Conservation (phyloP, 2,329 filamentous ascomycete genomes). For the Epichloe aotearoae region DNA sequence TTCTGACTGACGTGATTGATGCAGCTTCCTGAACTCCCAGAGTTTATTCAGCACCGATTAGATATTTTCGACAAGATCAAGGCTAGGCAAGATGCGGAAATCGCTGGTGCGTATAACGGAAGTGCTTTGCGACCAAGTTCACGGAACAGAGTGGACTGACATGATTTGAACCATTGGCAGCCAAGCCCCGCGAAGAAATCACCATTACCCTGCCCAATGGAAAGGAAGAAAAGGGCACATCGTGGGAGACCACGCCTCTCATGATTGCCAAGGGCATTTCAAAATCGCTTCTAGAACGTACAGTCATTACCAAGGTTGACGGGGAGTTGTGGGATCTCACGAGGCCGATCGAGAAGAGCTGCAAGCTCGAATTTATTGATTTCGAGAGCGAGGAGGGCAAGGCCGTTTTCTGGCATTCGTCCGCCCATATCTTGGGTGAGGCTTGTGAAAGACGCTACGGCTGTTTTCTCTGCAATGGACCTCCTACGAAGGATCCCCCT, state of each 20-base stretch:
- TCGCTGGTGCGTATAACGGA: slow-evolving; percentile 28
- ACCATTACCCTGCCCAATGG: slow-evolving; percentile 62
- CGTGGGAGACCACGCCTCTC: slow-evolving; percentile 84
- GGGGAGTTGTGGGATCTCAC: slow-evolving; percentile 86
- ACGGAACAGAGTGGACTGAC: not conserved
- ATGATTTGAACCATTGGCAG: slow-evolving; percentile 22
- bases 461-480: slow-evolving; percentile 86
- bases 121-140: not conserved
- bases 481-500: slow-evolving; percentile 61
- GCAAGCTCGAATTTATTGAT: slow-evolving; percentile 69
- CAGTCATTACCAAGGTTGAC: slow-evolving; percentile 75
- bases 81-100: slow-evolving; percentile 66
- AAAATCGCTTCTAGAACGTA: slow-evolving; percentile 76
- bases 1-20: slow-evolving; percentile 8
- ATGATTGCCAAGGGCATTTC: slow-evolving; percentile 66
- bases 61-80: slow-evolving; percentile 82
- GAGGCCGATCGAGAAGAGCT: slow-evolving; percentile 76
- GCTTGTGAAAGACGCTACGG: slow-evolving; percentile 82
- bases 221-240: slow-evolving; percentile 56
- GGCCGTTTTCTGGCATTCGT: slow-evolving; percentile 96
- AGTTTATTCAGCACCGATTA: slow-evolving; percentile 73
- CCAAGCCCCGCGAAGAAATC: slow-evolving; percentile 60
- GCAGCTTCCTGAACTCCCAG: slow-evolving; percentile 40
- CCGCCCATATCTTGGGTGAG: slow-evolving; percentile 90
- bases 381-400: slow-evolving; percentile 58